Conservation (phyloP, 2,329 filamentous ascomycete genomes). For the Penicillium freii region DNA sequence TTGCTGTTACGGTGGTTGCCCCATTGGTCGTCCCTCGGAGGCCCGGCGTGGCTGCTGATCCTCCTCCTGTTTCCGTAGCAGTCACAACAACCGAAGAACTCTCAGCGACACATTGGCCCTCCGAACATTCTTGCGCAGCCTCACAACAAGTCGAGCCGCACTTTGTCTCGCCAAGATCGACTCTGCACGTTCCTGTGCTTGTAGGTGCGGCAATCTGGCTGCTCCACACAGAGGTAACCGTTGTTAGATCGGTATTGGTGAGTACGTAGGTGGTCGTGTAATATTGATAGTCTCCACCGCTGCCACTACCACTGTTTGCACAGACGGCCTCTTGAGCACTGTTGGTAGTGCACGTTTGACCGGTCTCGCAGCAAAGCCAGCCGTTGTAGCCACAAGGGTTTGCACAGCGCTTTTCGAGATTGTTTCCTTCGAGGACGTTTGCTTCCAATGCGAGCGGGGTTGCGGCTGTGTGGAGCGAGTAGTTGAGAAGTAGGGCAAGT, state of each 20-base stretch:
- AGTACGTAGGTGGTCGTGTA: slow-evolving; percentile 56
- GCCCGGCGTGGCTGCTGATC: slow-evolving; percentile 34
- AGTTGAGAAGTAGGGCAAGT: slow-evolving; percentile 28
- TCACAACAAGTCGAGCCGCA: slow-evolving; percentile 49
- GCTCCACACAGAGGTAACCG: slow-evolving; percentile 56
- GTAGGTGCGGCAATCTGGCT: slow-evolving; percentile 30
- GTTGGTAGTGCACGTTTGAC: slow-evolving; percentile 52
- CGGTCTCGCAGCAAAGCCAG: slow-evolving; percentile 51
- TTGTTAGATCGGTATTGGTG: slow-evolving; percentile 54
- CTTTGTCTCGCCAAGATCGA: slow-evolving; percentile 43
- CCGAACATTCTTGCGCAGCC: slow-evolving; percentile 45
- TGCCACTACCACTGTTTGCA: slow-evolving; percentile 25
- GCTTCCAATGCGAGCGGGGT: slow-evolving; percentile 32
- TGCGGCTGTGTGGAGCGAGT: slow-evolving; percentile 26
- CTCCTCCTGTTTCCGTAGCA: slow-evolving; percentile 25
- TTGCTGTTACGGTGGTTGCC: slow-evolving; percentile 44
- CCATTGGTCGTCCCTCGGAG: slow-evolving; percentile 47
- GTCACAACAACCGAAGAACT: slow-evolving; percentile 42
- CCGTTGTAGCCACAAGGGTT: slow-evolving; percentile 54
- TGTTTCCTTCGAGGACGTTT: slow-evolving; percentile 15
- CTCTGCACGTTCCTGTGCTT: slow-evolving; percentile 45
- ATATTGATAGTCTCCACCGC: slow-evolving; percentile 48
- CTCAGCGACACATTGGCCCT: slow-evolving; percentile 41
- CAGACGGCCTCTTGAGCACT: slow-evolving; percentile 51
- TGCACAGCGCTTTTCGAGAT: slow-evolving; percentile 41